Conservation (phyloP, 208 protist species). For the Borovskyia barvae region DNA sequence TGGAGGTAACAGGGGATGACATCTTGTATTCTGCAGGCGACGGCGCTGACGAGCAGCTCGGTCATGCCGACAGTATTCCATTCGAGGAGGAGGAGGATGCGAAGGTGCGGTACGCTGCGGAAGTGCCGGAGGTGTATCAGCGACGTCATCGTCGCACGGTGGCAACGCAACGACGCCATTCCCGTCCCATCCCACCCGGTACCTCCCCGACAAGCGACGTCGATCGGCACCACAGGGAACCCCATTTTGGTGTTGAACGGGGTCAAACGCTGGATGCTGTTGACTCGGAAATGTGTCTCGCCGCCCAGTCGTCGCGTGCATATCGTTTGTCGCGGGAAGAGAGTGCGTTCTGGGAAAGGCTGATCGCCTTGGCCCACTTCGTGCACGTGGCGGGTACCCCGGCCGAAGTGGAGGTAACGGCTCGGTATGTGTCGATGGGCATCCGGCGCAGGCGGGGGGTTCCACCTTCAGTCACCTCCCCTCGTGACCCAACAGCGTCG, state of each 20-base stretch:
- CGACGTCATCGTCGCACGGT: not conserved
- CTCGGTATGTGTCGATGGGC: slow-evolving; percentile 32
- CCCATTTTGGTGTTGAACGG: too few relatives aligned
- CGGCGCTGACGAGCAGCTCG: not conserved
- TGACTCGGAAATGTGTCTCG: too few relatives aligned
- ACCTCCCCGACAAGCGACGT: not conserved
- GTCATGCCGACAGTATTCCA: slow-evolving; percentile 1
- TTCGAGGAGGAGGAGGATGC: slow-evolving; percentile 12
- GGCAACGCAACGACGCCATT: too few relatives aligned
- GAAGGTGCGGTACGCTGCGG: slow-evolving; percentile 8
- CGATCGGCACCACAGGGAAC: too few relatives aligned
- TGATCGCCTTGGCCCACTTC: slow-evolving; percentile 34
- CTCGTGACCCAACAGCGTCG: slow-evolving; percentile 6
- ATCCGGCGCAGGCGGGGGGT: slow-evolving; percentile 18
- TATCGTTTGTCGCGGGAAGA: slow-evolving; percentile 11
- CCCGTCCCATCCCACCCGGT: too few relatives aligned
- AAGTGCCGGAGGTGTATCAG: slow-evolving; percentile 7
- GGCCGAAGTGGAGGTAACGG: slow-evolving; percentile 28
- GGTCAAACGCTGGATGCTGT: too few relatives aligned
- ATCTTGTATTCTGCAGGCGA: slow-evolving; percentile 1
- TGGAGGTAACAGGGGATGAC: slow-evolving; percentile 22
- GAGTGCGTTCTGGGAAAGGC: slow-evolving; percentile 27
- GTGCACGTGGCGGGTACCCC: slow-evolving; percentile 44
- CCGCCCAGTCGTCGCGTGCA: too few relatives aligned
- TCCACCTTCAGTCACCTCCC: too few relatives aligned